Percentiles rank a stretch among this genome's conserved stretches.
Conservation (phyloP, 1,139 yeast genomes). For the Lodderomyces theae region DNA sequence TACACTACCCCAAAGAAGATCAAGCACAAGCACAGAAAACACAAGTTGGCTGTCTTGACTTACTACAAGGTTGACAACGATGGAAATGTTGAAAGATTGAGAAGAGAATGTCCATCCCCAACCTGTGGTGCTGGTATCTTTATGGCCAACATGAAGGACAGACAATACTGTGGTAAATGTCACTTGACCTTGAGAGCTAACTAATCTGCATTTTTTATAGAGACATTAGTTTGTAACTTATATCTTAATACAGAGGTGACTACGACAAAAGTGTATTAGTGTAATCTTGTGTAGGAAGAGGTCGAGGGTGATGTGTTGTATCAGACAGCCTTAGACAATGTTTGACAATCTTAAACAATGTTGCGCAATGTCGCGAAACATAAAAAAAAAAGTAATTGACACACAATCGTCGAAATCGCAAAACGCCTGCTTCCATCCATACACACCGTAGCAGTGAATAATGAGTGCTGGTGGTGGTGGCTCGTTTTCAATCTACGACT, state of each 20-base stretch:
- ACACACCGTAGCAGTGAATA: constrained; percentile 3
- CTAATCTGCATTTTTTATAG: constrained; percentile 28
- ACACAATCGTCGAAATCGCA: too few relatives aligned
- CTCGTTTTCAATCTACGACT: constrained; percentile 43
- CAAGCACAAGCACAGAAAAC: constrained; percentile 99
- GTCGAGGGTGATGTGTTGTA: too few relatives aligned
- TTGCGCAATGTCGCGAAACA: neutral
- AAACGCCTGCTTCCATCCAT: too few relatives aligned
- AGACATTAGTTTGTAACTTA: neutral
- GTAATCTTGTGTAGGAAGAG: too few relatives aligned
- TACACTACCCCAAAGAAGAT: constrained; percentile 99
- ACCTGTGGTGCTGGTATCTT: constrained; percentile 99
- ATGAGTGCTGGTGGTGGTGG: too few relatives aligned
- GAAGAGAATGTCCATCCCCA: constrained; percentile 94
- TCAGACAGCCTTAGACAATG: too few relatives aligned
- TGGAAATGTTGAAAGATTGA: constrained; percentile 97
- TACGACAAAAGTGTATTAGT: neutral
- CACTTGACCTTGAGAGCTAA: constrained; percentile 83
- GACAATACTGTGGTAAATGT: constrained; percentile 99
- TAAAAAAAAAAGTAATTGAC: too few relatives aligned
- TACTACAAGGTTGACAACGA: constrained; percentile 99
- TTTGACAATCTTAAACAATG: neutral
- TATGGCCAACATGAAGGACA: constrained; percentile 99
- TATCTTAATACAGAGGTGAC: constrained; percentile 1
- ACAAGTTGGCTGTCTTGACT: constrained; percentile 98